Percentiles rank a stretch among this genome's conserved stretches.
phyloP scores from a whole-genome alignment of 78 protist genomes.

The Dictyostelium brefeldianum region DNA sequence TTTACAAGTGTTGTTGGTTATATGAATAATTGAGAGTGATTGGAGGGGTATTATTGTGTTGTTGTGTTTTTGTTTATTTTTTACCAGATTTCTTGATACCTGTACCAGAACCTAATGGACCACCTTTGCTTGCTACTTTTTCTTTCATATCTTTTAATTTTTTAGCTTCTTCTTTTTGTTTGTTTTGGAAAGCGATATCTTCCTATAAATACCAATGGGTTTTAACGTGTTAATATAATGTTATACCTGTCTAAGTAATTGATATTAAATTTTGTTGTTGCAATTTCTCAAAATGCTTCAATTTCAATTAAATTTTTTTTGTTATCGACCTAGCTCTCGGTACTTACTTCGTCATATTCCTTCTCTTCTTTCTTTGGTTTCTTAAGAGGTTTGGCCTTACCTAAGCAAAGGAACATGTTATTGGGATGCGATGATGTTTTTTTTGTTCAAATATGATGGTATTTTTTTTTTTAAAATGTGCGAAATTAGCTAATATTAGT shows the following conservation, averaged over 20 bases:
- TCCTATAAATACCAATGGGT: not conserved
- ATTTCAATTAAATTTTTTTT: too few relatives aligned
- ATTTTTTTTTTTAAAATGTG: not conserved
- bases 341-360: conserved; percentile 79
- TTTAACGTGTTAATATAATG: too few relatives aligned
- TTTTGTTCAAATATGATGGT: too few relatives aligned
- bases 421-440: too few relatives aligned
- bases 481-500: too few relatives aligned
- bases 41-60: not conserved
- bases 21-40: not conserved
- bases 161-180: conserved; percentile 72
- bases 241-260: too few relatives aligned
- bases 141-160: conserved; percentile 71
- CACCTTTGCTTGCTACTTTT: conserved; percentile 68
- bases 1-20: not conserved
- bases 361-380: conserved; percentile 81
- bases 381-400: conserved; percentile 82
- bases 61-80: conserved; percentile 40
- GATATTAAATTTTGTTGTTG: not conserved
- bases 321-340: not conserved
- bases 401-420: too few relatives aligned
- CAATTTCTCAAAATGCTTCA: too few relatives aligned
- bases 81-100: conserved; percentile 84
- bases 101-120: conserved; percentile 54
- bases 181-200: conserved; percentile 80